Conservation (phyloP, 495 filamentous ascomycete genomes). For the Daldinia bambusicola region DNA sequence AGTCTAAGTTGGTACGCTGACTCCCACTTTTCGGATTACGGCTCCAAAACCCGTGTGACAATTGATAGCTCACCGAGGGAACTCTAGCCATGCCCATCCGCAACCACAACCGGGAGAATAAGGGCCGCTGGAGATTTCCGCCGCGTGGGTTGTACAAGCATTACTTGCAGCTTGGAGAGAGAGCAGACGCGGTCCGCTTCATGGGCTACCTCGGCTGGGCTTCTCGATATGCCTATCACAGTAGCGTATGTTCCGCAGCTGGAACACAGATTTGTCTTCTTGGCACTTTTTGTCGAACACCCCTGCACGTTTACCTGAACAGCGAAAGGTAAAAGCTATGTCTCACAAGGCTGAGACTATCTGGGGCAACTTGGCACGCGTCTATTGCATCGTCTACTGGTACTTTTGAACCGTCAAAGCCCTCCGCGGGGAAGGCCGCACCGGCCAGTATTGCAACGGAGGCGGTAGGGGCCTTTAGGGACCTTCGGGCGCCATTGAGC, state of each 20-base stretch:
- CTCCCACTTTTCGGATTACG: conserved; percentile 43
- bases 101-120: conserved; percentile 25
- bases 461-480: not conserved
- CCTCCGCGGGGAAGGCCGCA: conserved; percentile 35
- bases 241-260: conserved; percentile 42
- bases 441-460: conserved; percentile 2
- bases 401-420: conserved; percentile 22
- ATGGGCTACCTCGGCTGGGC: conserved; percentile 36
- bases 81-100: conserved; percentile 27
- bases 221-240: conserved; percentile 32
- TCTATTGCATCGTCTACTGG: conserved; percentile 21
- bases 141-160: conserved; percentile 39
- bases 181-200: conserved; percentile 38
- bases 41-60: conserved; percentile 42
- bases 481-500: conserved; percentile 16
- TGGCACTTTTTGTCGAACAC: conserved; percentile 37
- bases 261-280: conserved; percentile 35
- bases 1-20: conserved; percentile 43
- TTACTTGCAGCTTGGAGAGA: conserved; percentile 38
- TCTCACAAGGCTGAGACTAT: conserved; percentile 47
- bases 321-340: conserved; percentile 30
- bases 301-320: conserved; percentile 40
- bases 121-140: conserved; percentile 30
- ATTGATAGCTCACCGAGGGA: conserved; percentile 41
- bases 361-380: conserved; percentile 32